Percentiles rank a stretch among this genome's conserved stretches.
Conservation (phyloP, 345 rosid species). For the Barbarea vulgaris region DNA sequence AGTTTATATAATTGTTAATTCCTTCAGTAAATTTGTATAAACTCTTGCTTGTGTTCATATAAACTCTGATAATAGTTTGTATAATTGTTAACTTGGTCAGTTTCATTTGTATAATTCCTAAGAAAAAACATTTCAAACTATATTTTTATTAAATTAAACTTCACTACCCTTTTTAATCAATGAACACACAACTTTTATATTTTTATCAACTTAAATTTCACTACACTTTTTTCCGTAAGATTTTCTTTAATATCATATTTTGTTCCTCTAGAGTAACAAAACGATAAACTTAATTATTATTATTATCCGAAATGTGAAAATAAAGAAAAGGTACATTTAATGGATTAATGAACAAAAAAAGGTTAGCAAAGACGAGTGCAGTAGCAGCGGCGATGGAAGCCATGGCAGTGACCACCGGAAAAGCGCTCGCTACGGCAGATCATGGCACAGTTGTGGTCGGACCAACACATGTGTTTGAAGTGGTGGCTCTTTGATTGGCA, state of each 20-base stretch:
- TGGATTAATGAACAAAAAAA: neutral
- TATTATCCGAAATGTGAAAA: neutral
- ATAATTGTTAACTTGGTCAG: neutral
- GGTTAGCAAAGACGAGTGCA: slow-evolving; percentile 42
- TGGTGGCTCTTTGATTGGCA: slow-evolving; percentile 48
- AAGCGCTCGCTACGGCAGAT: slow-evolving; percentile 45
- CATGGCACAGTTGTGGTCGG: slow-evolving; percentile 44
- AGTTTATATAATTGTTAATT: neutral
- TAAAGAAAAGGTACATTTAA: neutral
- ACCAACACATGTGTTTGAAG: slow-evolving; percentile 35
- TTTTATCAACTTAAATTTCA: too few species aligned
- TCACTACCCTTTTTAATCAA: too few species aligned
- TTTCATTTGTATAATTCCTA: too few species aligned
- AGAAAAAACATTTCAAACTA: neutral
- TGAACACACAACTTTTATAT: too few species aligned
- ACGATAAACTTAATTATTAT: neutral
- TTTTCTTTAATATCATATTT: neutral
- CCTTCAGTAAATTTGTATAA: too few species aligned
- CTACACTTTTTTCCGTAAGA: too few species aligned
- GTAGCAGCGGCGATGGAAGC: slow-evolving; percentile 43
- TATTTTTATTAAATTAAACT: too few species aligned
- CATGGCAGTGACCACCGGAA: slow-evolving; percentile 44
- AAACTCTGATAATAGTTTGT: neutral
- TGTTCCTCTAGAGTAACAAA: neutral
- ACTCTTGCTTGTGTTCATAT: too few species aligned